phyloP scores from a whole-genome alignment of 2,329 filamentous ascomycete species.

The Trichoderma simmonsii region DNA sequence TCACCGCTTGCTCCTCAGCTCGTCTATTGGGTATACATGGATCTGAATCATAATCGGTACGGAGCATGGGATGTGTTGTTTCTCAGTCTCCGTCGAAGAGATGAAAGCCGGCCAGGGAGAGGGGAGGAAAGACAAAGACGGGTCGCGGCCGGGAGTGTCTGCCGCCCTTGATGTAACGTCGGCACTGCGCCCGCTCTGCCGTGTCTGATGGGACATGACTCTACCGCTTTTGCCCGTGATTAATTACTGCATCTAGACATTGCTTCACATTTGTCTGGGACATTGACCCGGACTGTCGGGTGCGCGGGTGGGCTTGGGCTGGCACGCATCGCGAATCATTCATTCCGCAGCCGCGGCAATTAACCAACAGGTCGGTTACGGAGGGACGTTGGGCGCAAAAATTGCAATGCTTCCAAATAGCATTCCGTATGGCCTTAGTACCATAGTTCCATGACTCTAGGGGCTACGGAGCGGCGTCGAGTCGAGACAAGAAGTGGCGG shows the following conservation, averaged over 20 bases:
- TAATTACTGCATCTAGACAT: not conserved
- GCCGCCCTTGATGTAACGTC: conserved; percentile 1
- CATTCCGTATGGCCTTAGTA: not conserved
- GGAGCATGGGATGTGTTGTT: not conserved
- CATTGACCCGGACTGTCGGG: not conserved
- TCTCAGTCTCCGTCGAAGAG: not conserved
- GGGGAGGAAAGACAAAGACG: not conserved
- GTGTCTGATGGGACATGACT: not conserved
- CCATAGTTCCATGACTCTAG: not conserved
- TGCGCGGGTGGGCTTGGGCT: not conserved
- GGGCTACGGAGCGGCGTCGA: not conserved
- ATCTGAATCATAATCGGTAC: not conserved
- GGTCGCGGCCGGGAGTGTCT: not conserved
- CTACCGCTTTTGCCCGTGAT: not conserved
- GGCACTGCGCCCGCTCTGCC: not conserved
- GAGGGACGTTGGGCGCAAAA: not conserved
- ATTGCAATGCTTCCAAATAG: not conserved
- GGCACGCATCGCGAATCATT: not conserved
- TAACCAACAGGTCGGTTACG: not conserved
- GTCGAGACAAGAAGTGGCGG: not conserved
- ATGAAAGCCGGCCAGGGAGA: not conserved
- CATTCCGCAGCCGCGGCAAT: not conserved
- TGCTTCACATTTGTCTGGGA: not conserved
- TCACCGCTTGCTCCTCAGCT: not conserved
- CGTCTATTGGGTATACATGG: not conserved